These are phyloP conservation scores for Aegilops bicornis DNA, from an alignment of 176 grass and related monocot species.

Conservation along the genomic window DNA sequence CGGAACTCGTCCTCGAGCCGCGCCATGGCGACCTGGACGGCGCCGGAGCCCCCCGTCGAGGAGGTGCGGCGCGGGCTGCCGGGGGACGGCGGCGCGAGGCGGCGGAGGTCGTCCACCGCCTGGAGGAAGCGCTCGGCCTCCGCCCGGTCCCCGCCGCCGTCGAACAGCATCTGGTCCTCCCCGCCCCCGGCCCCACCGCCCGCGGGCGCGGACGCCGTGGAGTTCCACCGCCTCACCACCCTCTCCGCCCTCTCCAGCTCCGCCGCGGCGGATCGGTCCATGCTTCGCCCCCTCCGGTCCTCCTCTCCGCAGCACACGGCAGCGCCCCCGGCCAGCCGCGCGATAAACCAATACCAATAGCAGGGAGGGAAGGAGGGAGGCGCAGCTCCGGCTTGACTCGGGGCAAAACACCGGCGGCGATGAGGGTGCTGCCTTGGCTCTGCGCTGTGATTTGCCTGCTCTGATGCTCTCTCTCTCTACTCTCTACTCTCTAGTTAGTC, in stretches of 20 bases:
- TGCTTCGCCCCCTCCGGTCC: conserved; percentile 10
- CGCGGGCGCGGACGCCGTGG: conserved; percentile 26
- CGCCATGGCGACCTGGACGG: conserved; percentile 64
- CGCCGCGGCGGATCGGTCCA: conserved; percentile 61
- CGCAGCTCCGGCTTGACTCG: neutral
- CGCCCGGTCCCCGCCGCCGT: conserved; percentile 29
- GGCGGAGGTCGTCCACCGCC: conserved; percentile 60
- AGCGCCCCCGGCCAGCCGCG: neutral
- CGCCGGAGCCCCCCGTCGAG: conserved; percentile 12
- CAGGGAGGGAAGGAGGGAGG: neutral
- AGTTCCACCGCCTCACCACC: conserved; percentile 69
- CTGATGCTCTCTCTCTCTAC: neutral
- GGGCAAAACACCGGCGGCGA: neutral
- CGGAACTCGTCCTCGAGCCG: conserved; percentile 85
- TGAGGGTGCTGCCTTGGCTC: neutral
- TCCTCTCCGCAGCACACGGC: neutral
- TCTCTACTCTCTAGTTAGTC: neutral
- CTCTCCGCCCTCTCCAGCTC: conserved; percentile 62
- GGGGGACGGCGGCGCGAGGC: conserved; percentile 37
- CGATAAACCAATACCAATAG: neutral
- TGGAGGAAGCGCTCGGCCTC: conserved; percentile 62
- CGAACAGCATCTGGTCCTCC: conserved; percentile 56
- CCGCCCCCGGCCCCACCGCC: conserved; percentile 10
- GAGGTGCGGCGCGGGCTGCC: conserved; percentile 35
- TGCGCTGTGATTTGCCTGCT: neutral